phyloP scores from a whole-genome alignment of 202 grass and related monocot genomes.

The Carex arenaria region DNA sequence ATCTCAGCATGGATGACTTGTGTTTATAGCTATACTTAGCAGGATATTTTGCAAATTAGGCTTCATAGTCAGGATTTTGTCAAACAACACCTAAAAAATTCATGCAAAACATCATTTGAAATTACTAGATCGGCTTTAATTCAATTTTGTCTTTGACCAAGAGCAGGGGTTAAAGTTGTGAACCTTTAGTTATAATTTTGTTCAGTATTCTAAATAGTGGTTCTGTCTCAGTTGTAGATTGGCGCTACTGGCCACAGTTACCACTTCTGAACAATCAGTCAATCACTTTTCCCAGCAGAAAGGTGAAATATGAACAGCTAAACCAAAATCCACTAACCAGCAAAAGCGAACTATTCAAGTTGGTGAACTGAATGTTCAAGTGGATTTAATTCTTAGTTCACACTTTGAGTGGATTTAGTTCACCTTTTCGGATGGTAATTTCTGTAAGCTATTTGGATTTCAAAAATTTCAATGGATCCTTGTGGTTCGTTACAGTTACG shows the following conservation, averaged over 20 bases:
- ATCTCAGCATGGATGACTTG: background rate
- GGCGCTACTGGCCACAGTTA: background rate
- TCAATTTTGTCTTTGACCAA: background rate
- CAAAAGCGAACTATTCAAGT: background rate
- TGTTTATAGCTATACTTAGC: background rate
- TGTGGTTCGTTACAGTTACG: background rate
- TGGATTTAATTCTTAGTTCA: background rate
- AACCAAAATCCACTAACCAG: background rate
- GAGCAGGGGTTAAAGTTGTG: background rate
- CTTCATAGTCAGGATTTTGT: background rate
- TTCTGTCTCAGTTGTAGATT: background rate
- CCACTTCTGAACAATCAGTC: background rate
- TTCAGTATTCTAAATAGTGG: background rate
- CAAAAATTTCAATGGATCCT: background rate
- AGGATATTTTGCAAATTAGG: background rate
- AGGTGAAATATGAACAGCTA: background rate
- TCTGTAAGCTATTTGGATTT: background rate
- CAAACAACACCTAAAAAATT: background rate
- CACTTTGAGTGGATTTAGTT: background rate
- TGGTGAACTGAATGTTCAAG: background rate
- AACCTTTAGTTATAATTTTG: background rate
- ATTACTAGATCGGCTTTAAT: background rate
- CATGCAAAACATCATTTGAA: background rate
- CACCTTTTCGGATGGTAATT: background rate
- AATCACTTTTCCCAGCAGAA: background rate